These are phyloP conservation scores for Cladosporium sp. DNA, from an alignment of 2,329 filamentous ascomycete genomes.

Conservation along the genomic window DNA sequence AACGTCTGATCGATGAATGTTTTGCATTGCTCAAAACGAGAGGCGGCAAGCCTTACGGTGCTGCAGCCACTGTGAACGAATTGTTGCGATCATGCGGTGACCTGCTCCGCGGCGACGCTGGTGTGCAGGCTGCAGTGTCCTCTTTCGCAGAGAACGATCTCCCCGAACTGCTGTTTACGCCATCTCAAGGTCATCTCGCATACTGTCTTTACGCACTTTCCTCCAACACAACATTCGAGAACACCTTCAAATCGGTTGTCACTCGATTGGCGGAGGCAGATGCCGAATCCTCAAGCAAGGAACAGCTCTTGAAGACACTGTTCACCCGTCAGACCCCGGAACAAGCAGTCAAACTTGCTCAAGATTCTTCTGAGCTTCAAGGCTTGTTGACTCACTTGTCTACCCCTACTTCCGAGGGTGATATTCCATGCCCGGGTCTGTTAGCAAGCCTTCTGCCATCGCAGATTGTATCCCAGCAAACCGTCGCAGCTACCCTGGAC, in stretches of 20 bases:
- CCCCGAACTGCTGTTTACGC: slow-evolving; percentile 58
- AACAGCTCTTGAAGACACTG: slow-evolving; percentile 21
- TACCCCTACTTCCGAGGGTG: not conserved
- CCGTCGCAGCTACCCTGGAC: not conserved
- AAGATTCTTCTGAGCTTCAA: slow-evolving; percentile 4
- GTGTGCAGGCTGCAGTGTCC: slow-evolving; percentile 38
- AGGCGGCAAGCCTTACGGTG: slow-evolving; percentile 64
- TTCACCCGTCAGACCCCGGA: slow-evolving; percentile 34
- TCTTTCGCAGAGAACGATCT: slow-evolving; percentile 53
- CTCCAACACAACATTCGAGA: slow-evolving; percentile 30
- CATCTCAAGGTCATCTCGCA: slow-evolving; percentile 63
- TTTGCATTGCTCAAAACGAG: slow-evolving; percentile 47
- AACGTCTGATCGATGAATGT: slow-evolving; percentile 44
- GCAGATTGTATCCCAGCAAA: not conserved
- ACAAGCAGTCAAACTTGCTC: slow-evolving; percentile 24
- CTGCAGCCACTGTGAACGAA: slow-evolving; percentile 53
- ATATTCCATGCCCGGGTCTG: slow-evolving; percentile 2
- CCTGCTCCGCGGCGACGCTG: slow-evolving; percentile 36
- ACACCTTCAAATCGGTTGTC: slow-evolving; percentile 22
- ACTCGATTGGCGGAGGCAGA: slow-evolving; percentile 16
- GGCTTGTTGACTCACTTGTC: not conserved
- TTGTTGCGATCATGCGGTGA: slow-evolving; percentile 43
- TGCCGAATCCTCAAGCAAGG: slow-evolving; percentile 1
- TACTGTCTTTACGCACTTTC: slow-evolving; percentile 55
- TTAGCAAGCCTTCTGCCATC: slow-evolving; percentile 7